Conservation (phyloP, 345 rosid species). For the Nephelium lappaceum region DNA sequence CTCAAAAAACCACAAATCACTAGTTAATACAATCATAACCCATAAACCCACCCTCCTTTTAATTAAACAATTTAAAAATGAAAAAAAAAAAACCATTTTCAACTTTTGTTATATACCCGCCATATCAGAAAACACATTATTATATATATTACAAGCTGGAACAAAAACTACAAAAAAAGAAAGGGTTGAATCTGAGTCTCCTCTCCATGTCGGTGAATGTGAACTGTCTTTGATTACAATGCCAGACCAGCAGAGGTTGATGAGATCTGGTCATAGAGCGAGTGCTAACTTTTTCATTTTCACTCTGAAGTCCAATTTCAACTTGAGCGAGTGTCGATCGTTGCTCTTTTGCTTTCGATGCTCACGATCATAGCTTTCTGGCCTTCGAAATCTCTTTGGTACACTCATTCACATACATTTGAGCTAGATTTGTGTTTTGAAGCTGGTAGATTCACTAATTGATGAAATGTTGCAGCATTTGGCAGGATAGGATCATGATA, state of each 20-base stretch:
- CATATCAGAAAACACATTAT: background rate
- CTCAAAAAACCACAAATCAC: background rate
- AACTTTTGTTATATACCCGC: background rate
- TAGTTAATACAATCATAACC: background rate
- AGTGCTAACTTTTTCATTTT: constrained; percentile 87
- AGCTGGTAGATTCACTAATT: background rate
- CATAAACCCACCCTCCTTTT: background rate
- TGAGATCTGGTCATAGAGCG: constrained; percentile 41
- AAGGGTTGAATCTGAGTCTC: background rate
- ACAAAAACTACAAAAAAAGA: background rate
- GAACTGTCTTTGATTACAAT: constrained; percentile 21
- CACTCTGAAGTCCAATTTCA: constrained; percentile 78
- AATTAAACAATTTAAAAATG: background rate
- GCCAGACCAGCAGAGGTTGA: constrained; percentile 51
- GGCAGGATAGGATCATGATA: constrained; percentile 61
- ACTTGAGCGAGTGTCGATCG: constrained; percentile 89
- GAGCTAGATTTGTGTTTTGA: background rate
- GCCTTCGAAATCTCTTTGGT: constrained; percentile 76
- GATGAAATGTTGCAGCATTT: constrained; percentile 46
- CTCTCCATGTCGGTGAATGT: constrained; percentile 17
- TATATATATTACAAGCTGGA: background rate
- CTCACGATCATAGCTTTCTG: constrained; percentile 66
- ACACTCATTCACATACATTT: background rate
- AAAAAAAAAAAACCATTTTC: background rate
- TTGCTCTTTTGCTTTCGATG: constrained; percentile 84